Evolutionary conservation across 1,284 basidiomycete species (phyloP).

Genomic region (Pseudozyma sp.): DNA sequence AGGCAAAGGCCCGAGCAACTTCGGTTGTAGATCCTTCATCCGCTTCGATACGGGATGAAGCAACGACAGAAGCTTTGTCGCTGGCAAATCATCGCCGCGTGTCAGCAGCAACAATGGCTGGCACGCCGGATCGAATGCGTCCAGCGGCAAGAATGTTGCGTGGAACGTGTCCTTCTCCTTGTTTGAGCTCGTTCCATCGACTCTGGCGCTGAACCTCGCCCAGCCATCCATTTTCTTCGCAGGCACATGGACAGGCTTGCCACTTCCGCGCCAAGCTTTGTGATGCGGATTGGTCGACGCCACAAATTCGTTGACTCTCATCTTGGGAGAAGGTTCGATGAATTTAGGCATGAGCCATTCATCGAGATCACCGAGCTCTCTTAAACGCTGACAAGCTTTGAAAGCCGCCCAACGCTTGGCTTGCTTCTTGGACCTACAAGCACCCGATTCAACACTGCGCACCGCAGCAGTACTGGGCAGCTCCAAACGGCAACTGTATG

Average conservation of each 20-base stretch:
- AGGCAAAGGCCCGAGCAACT: conserved; percentile 1
- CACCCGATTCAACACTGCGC: conserved; percentile 26
- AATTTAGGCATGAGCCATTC: conserved; percentile 43
- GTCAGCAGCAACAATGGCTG: conserved; percentile 34
- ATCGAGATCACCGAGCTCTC: conserved; percentile 47
- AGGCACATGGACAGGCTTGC: conserved; percentile 24
- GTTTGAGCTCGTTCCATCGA: too few species aligned
- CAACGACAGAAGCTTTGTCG: conserved; percentile 22
- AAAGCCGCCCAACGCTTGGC: conserved; percentile 52
- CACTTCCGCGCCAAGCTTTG: conserved; percentile 25
- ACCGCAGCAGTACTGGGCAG: conserved; percentile 40
- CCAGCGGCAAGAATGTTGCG: conserved; percentile 27
- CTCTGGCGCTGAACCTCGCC: conserved; percentile 5
- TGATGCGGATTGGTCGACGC: conserved; percentile 21
- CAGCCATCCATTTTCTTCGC: conserved; percentile 34
- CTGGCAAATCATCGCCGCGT: conserved; percentile 10
- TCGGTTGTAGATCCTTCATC: conserved; percentile 10
- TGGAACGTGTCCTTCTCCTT: not conserved
- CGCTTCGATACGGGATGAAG: not conserved
- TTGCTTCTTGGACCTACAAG: conserved; percentile 33
- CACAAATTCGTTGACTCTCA: not conserved
- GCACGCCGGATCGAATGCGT: conserved; percentile 10
- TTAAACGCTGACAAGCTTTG: conserved; percentile 37
- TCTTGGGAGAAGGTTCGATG: not conserved
- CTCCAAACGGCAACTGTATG: conserved; percentile 21